A percentile compares a stretch with the other conserved stretches of the same genome.
Conservation (phyloP, 805 yeast species). For the Torulaspora gathmanii region DNA sequence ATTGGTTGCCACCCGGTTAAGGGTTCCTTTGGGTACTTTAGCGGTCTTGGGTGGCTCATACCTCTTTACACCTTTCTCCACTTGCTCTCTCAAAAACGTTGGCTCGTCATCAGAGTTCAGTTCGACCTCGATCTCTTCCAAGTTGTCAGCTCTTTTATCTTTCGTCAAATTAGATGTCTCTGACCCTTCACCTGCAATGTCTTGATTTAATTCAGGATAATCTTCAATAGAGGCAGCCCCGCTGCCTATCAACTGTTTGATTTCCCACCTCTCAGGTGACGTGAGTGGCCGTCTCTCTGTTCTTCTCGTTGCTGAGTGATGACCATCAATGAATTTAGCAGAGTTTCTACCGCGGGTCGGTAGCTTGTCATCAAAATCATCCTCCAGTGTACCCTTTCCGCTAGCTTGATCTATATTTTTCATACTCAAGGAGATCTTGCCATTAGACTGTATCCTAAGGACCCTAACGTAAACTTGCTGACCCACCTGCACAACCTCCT, state of each 20-base stretch:
- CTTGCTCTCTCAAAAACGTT: slow-evolving; percentile 55
- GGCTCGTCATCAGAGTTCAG: slow-evolving; percentile 61
- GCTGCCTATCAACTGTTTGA: slow-evolving; percentile 72
- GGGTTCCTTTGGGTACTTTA: slow-evolving; percentile 72
- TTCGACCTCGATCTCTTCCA: slow-evolving; percentile 65
- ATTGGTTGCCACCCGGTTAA: slow-evolving; percentile 66
- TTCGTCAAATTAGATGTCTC: slow-evolving; percentile 62
- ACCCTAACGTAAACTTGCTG: slow-evolving; percentile 67
- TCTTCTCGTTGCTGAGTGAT: slow-evolving; percentile 8
- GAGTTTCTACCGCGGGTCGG: slow-evolving; percentile 13
- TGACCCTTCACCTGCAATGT: slow-evolving; percentile 58
- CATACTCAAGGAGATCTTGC: slow-evolving; percentile 59
- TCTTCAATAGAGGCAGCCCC: slow-evolving; percentile 67
- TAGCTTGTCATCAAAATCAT: neutral
- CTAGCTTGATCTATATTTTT: slow-evolving; percentile 65
- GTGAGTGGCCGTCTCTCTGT: slow-evolving; percentile 48
- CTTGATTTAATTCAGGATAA: slow-evolving; percentile 57
- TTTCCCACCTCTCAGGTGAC: slow-evolving; percentile 89
- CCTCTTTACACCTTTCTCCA: slow-evolving; percentile 24
- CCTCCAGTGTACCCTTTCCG: slow-evolving; percentile 40
- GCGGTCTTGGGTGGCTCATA: slow-evolving; percentile 55
- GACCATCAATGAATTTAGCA: neutral
- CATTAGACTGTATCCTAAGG: slow-evolving; percentile 40
- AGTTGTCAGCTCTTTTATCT: slow-evolving; percentile 38
- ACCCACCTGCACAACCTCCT: slow-evolving; percentile 50